Percentiles rank a stretch among this genome's conserved stretches.
Evolutionary conservation across 2,329 filamentous ascomycete genomes (phyloP).

Genomic region (Podosphaera aphanis): DNA sequence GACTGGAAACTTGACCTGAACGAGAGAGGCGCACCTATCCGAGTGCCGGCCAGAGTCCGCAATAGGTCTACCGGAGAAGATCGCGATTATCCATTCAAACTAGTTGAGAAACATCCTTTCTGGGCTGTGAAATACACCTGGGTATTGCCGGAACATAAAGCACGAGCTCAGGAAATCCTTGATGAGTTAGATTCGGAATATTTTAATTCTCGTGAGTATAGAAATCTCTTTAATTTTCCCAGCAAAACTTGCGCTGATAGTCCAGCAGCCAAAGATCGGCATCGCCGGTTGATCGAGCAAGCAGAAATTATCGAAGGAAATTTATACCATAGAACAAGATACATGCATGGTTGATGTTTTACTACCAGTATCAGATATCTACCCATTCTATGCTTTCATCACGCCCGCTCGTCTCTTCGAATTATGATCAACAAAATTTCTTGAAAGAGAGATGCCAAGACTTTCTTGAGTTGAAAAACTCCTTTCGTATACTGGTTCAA

Average conservation of each 20-base stretch:
- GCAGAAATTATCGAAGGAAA: not conserved
- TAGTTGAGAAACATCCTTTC: constrained; percentile 3
- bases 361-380: no score
- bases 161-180: constrained; percentile 2
- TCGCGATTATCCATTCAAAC: constrained; percentile 1
- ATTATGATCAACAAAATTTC: no score
- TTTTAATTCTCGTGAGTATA: not conserved
- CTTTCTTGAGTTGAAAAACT: no score
- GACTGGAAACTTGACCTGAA: not conserved
- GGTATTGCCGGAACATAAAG: constrained; percentile 3
- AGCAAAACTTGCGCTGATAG: not conserved
- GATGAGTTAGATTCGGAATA: constrained; percentile 1
- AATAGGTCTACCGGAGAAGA: not conserved
- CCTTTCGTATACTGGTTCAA: no score
- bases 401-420: no score
- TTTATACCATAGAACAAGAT: not conserved
- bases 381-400: no score
- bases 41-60: constrained; percentile 1
- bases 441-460: no score
- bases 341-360: no score
- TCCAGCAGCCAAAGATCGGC: not conserved
- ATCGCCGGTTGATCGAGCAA: constrained; percentile 1
- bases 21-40: not conserved
- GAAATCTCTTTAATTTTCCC: not conserved
- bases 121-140: constrained; percentile 4